Evolutionary conservation across 139 green algal species (phyloP).

Genomic region (Monoraphidium neglectum): DNA sequence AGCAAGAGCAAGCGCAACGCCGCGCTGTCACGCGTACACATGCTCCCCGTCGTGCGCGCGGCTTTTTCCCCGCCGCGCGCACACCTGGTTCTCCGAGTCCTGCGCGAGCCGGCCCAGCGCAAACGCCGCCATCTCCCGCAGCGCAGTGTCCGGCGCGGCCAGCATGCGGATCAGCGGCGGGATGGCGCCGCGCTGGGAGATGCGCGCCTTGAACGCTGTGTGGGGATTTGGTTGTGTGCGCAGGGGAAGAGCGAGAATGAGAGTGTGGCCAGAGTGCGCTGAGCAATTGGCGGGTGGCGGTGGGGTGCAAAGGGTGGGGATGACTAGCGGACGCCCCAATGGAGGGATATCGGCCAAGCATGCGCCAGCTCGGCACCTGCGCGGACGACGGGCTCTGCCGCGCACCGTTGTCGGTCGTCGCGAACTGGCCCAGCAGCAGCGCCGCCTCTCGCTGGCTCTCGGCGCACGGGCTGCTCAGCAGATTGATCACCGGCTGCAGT

Average conservation of each 20-base stretch:
- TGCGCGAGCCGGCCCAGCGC: constrained; percentile 94
- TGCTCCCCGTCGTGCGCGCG: too few relatives aligned
- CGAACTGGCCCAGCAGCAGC: constrained; percentile 97
- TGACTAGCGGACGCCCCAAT: too few relatives aligned
- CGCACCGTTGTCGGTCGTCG: constrained; percentile 73
- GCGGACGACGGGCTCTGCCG: constrained; percentile 56
- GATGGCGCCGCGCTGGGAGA: constrained; percentile 94
- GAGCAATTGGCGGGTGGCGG: too few relatives aligned
- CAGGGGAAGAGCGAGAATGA: too few relatives aligned
- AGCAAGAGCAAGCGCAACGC: too few relatives aligned
- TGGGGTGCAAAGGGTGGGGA: too few relatives aligned
- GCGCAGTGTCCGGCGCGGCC: constrained; percentile 59
- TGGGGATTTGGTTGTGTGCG: too few relatives aligned
- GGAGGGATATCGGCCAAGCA: too few relatives aligned
- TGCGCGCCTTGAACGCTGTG: constrained; percentile 59
- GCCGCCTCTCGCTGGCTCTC: constrained; percentile 96
- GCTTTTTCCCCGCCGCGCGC: neutral
- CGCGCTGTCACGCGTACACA: too few relatives aligned
- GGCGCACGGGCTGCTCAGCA: constrained; percentile 79
- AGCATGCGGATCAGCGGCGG: constrained; percentile 96
- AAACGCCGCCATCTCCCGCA: constrained; percentile 98
- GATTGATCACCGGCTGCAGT: constrained; percentile 96
- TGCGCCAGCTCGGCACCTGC: too few relatives aligned
- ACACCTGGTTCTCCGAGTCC: constrained; percentile 94
- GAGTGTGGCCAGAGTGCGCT: too few relatives aligned